Percentiles rank a stretch among this genome's conserved stretches.
These are phyloP conservation scores for Leptodontidium sp. DNA, from an alignment of 2,329 filamentous ascomycete species.

Conservation along the genomic window DNA sequence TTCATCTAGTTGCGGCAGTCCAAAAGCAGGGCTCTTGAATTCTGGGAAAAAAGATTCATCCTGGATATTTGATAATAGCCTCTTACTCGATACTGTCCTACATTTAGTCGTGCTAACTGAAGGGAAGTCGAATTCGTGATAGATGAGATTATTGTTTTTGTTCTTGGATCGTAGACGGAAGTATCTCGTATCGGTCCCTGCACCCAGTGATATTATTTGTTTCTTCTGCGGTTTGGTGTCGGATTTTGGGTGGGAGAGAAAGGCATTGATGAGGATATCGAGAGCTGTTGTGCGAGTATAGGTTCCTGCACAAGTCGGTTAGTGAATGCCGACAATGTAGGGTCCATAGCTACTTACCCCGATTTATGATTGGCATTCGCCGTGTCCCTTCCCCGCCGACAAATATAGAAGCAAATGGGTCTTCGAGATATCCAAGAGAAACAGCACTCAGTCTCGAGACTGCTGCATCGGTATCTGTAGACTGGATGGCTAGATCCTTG, in stretches of 20 bases:
- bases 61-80: constrained; percentile 24
- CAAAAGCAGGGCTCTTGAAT: constrained; percentile 3
- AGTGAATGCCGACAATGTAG: background rate
- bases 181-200: constrained; percentile 90
- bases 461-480: constrained; percentile 91
- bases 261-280: constrained; percentile 77
- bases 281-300: constrained; percentile 88
- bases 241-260: constrained; percentile 58
- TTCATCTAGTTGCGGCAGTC: constrained; percentile 29
- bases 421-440: constrained; percentile 81
- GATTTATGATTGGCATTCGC: constrained; percentile 90
- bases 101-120: constrained; percentile 69
- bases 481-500: constrained; percentile 81
- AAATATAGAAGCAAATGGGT: constrained; percentile 79
- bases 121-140: constrained; percentile 94
- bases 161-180: constrained; percentile 67
- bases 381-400: constrained; percentile 64
- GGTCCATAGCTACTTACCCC: constrained; percentile 65
- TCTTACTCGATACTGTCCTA: constrained; percentile 31
- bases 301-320: constrained; percentile 67
- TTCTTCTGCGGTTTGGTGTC: constrained; percentile 49
- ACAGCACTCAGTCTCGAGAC: constrained; percentile 90
- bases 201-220: constrained; percentile 92
- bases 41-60: constrained; percentile 50
- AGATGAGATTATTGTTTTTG: constrained; percentile 60